Percentiles rank a stretch among this genome's conserved stretches.
Conservation (phyloP, 768 basidiomycete species). For the Phanerochaete sordida region DNA sequence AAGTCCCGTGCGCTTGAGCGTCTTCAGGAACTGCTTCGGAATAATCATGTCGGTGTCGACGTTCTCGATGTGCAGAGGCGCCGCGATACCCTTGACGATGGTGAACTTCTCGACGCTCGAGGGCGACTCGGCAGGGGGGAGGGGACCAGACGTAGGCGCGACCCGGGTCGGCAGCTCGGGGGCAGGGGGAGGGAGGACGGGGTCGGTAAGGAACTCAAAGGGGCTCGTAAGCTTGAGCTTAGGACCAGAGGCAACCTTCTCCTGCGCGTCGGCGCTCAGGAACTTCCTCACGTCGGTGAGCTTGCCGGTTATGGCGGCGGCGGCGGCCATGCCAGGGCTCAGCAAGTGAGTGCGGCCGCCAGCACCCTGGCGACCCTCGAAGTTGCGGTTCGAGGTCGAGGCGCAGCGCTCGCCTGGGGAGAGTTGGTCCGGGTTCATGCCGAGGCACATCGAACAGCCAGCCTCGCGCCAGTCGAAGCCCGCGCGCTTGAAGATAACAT, state of each 20-base stretch:
- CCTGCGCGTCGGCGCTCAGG: conserved; percentile 32
- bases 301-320: conserved; percentile 56
- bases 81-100: conserved; percentile 47
- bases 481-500: conserved; percentile 58
- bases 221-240: conserved; percentile 69
- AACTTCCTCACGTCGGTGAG: conserved; percentile 58
- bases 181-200: conserved; percentile 36
- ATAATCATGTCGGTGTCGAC: conserved; percentile 69
- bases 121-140: conserved; percentile 26
- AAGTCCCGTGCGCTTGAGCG: conserved; percentile 60
- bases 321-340: conserved; percentile 67
- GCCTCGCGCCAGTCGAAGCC: conserved; percentile 71
- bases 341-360: conserved; percentile 63
- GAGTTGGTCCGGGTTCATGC: conserved; percentile 70
- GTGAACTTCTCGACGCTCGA: conserved; percentile 40
- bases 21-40: conserved; percentile 66
- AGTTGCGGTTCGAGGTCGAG: conserved; percentile 63
- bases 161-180: conserved; percentile 22
- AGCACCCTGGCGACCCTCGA: conserved; percentile 60
- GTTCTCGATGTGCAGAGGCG: conserved; percentile 51
- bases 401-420: conserved; percentile 56
- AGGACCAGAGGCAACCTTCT: conserved; percentile 26
- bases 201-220: conserved; percentile 75
- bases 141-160: conserved; percentile 9
- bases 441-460: conserved; percentile 69